Evolutionary conservation across 352 stramenopile species (phyloP).

Genomic region (Phytophthora syringae): DNA sequence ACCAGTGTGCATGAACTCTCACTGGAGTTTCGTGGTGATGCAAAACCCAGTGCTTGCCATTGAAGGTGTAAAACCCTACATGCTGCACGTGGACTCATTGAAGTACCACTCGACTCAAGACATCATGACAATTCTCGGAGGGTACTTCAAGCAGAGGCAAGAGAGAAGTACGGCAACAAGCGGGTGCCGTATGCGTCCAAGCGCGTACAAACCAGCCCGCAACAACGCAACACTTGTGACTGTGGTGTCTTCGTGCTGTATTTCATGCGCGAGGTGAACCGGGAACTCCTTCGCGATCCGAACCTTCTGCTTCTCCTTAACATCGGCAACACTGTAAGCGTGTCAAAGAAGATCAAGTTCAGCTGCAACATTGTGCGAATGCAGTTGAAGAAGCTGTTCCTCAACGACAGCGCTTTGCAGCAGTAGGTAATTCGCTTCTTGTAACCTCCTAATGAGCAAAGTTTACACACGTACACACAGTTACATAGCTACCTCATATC

Average conservation of each 20-base stretch:
- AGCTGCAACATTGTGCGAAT: not conserved
- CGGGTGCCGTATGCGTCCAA: not conserved
- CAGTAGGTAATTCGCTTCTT: too few relatives aligned
- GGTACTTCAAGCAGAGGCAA: conserved; percentile 3
- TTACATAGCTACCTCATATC: too few relatives aligned
- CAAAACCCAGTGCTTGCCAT: conserved; percentile 1
- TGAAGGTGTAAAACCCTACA: not conserved
- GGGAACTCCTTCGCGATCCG: not conserved
- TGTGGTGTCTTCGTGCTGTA: conserved; percentile 7
- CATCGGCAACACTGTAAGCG: not conserved
- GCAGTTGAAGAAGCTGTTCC: not conserved
- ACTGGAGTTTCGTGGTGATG: conserved; percentile 11
- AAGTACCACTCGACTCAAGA: not conserved
- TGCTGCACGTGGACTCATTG: not conserved
- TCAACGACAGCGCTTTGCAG: not conserved
- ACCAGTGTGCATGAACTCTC: conserved; percentile 1
- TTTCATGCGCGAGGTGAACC: too few relatives aligned
- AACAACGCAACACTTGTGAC: not conserved
- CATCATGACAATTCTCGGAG: not conserved
- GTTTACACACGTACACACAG: too few relatives aligned
- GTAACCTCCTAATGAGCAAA: too few relatives aligned
- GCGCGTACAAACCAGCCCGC: not conserved
- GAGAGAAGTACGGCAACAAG: not conserved
- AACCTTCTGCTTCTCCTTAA: not conserved
- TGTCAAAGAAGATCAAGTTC: not conserved